A percentile compares a stretch with the other conserved stretches of the same genome.
Evolutionary conservation across 768 basidiomycete species (phyloP).

Genomic region (Suillus clintonianus): DNA sequence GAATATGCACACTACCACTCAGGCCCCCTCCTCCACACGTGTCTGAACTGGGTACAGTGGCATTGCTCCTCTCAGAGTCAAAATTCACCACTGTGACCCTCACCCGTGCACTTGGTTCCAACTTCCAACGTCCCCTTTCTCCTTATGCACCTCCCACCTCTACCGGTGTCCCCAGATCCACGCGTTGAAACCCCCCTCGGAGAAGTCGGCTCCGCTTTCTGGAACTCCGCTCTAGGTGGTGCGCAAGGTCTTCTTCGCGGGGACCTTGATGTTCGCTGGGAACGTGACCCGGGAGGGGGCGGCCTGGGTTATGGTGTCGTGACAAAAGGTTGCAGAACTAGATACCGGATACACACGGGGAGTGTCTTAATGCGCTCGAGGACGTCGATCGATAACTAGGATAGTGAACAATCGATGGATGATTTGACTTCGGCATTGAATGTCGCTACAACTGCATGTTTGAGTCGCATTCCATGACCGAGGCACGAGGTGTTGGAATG

Average conservation of each 20-base stretch:
- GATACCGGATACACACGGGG: slow-evolving; percentile 13
- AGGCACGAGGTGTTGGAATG: too few species aligned
- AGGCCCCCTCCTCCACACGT: not conserved
- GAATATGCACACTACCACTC: slow-evolving; percentile 31
- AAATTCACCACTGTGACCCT: slow-evolving; percentile 73
- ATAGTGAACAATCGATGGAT: not conserved
- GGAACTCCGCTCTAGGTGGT: slow-evolving; percentile 69
- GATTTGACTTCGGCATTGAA: not conserved
- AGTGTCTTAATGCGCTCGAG: not conserved
- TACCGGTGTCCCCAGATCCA: not conserved
- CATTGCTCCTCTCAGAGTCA: slow-evolving; percentile 79
- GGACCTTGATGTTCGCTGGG: slow-evolving; percentile 69
- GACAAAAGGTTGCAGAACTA: slow-evolving; percentile 27
- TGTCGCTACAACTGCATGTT: not conserved
- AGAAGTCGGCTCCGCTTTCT: slow-evolving; percentile 54
- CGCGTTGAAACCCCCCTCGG: slow-evolving; percentile 7
- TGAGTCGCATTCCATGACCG: too few species aligned
- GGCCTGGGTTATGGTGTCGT: slow-evolving; percentile 42
- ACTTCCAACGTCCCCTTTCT: slow-evolving; percentile 79
- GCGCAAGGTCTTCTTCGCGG: slow-evolving; percentile 57
- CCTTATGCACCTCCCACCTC: slow-evolving; percentile 70
- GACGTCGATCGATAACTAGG: not conserved
- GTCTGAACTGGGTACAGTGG: slow-evolving; percentile 42
- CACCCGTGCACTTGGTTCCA: slow-evolving; percentile 70
- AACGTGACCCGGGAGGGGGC: slow-evolving; percentile 35